Evolutionary conservation across 2,329 filamentous ascomycete genomes (phyloP).

Genomic region (Cladophialophora immunda): DNA sequence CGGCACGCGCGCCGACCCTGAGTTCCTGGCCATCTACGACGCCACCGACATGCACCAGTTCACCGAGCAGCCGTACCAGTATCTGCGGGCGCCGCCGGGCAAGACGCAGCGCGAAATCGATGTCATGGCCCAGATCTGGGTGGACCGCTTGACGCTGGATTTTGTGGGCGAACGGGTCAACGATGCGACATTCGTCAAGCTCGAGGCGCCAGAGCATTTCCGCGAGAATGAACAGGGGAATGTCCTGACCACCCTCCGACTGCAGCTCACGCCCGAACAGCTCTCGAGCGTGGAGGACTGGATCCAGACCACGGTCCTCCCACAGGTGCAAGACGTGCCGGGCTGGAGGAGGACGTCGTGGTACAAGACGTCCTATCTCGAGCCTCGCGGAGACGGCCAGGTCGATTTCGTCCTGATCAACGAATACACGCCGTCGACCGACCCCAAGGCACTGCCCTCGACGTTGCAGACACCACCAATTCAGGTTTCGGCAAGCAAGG

Average conservation of each 20-base stretch:
- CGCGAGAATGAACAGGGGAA: constrained; percentile 68
- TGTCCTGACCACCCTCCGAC: constrained; percentile 69
- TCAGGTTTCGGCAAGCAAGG: constrained; percentile 62
- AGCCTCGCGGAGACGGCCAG: constrained; percentile 58
- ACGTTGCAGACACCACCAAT: background rate
- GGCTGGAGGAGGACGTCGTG: constrained; percentile 80
- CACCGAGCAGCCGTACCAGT: constrained; percentile 73
- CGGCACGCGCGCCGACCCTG: constrained; percentile 52
- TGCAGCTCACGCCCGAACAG: constrained; percentile 54
- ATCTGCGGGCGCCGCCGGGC: constrained; percentile 54
- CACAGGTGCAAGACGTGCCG: constrained; percentile 70
- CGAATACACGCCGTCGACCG: constrained; percentile 75
- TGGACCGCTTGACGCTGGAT: constrained; percentile 76
- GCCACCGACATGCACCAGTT: constrained; percentile 73
- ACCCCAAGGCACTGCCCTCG: constrained; percentile 51
- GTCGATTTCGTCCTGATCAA: constrained; percentile 72
- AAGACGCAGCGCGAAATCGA: constrained; percentile 68
- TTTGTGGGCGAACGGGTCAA: constrained; percentile 64
- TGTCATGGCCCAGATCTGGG: constrained; percentile 71
- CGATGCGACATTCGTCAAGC: constrained; percentile 56
- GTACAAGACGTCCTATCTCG: constrained; percentile 72
- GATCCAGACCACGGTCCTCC: constrained; percentile 18
- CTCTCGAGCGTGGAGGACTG: constrained; percentile 1
- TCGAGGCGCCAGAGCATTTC: constrained; percentile 67
- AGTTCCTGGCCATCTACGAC: constrained; percentile 37